Evolutionary conservation across 108 stramenopile genomes (phyloP).

Genomic region (Cyclotella kingstonii): DNA sequence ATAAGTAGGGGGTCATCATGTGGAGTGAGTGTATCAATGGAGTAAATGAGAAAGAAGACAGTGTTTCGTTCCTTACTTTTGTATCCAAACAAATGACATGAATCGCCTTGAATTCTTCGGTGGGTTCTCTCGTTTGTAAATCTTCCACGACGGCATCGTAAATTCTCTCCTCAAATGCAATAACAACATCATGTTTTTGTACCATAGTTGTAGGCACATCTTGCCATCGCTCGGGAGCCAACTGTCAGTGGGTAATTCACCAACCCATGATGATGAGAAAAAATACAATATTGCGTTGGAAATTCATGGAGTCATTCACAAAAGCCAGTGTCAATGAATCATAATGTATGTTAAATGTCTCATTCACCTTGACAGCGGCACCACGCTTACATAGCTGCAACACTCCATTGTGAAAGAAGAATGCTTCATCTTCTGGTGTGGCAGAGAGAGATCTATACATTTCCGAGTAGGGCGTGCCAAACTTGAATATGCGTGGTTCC

Average conservation of each 20-base stretch:
- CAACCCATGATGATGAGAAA: background rate
- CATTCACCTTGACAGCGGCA: slow-evolving; percentile 72
- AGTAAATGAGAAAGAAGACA: background rate
- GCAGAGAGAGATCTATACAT: slow-evolving; percentile 80
- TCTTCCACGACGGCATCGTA: slow-evolving; percentile 92
- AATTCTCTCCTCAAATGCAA: slow-evolving; percentile 91
- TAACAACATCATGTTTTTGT: slow-evolving; percentile 79
- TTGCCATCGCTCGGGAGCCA: slow-evolving; percentile 89
- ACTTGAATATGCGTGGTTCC: slow-evolving; percentile 88
- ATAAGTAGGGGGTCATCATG: background rate
- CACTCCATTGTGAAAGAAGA: slow-evolving; percentile 80
- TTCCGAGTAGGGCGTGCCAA: slow-evolving; percentile 86
- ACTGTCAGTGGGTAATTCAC: background rate
- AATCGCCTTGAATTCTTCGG: slow-evolving; percentile 84
- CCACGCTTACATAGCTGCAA: slow-evolving; percentile 85
- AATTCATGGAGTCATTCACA: background rate
- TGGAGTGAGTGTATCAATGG: background rate
- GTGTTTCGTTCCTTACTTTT: slow-evolving; percentile 34
- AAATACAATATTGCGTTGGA: background rate
- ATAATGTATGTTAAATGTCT: background rate
- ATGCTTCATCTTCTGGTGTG: slow-evolving; percentile 83
- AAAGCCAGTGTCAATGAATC: too few species aligned
- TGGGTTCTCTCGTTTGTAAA: slow-evolving; percentile 87
- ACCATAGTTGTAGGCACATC: slow-evolving; percentile 63
- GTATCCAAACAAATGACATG: slow-evolving; percentile 92